Percentiles rank a stretch among this genome's conserved stretches.
Evolutionary conservation across 176 grass and related monocot species (phyloP).

Genomic region (Areca catechu): DNA sequence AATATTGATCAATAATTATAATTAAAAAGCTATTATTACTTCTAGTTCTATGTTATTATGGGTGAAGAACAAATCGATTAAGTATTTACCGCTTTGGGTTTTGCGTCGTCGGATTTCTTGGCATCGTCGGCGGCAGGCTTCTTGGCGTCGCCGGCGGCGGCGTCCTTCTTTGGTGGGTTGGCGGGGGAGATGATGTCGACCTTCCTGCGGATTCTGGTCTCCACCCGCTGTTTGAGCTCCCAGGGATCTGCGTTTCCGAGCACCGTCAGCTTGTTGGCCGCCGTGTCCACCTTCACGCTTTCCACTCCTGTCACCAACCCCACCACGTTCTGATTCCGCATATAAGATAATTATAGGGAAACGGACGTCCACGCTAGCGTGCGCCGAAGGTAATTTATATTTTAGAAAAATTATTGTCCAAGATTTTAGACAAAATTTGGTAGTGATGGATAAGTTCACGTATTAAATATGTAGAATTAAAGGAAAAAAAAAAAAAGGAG

Average conservation of each 20-base stretch:
- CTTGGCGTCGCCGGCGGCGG: conserved; percentile 10
- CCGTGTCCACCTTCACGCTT: conserved; percentile 27
- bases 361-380: no score
- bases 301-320: conserved; percentile 33
- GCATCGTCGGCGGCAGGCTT: conserved; percentile 19
- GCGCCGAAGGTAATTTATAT: no score
- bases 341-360: no score
- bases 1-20: no score
- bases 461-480: not conserved
- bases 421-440: no score
- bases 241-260: conserved; percentile 42
- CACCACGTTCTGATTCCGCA: no score
- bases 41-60: no score
- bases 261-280: conserved; percentile 40
- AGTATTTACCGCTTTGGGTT: conserved; percentile 29
- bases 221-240: conserved; percentile 52
- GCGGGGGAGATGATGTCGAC: conserved; percentile 63
- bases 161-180: conserved; percentile 34
- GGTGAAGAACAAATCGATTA: no score
- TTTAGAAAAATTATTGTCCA: no score
- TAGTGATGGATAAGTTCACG: not conserved
- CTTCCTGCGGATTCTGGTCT: conserved; percentile 39
- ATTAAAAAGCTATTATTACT: no score
- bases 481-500: not conserved
- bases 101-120: conserved; percentile 17